Base-by-base conservation (phyloP, 352 stramenopile genomes). In the Pythium plurisporium region DNA sequence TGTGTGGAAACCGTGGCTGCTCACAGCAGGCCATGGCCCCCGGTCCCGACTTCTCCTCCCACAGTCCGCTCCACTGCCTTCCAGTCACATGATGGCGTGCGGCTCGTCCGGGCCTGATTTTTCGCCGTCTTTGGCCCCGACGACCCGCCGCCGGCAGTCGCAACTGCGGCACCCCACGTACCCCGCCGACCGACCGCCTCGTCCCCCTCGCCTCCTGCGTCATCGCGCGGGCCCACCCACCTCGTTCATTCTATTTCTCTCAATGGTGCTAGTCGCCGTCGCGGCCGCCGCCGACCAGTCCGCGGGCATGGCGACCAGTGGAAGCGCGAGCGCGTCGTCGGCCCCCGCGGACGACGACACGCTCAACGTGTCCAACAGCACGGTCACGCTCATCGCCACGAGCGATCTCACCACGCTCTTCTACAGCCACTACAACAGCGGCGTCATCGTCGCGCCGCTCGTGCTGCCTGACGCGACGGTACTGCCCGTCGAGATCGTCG, bases 351-450 rank as follows among this genome's bases (percentile, higher is more conserved):
- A 22, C 10, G 2, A n/a, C 14, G 38, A 42, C 31, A 37, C 31
- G 40, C 33, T 62, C 5, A 51, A 56, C 30, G 25, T 29, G 11
- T 38, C 54, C 22, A 64, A 61, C 43, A 43, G 58, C 45, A 69
- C 46, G 3, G 50, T 38, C 25, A 42, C 49, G 27, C 50, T 69
- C 27, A 26, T 64, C 14, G 34, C 55, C 9, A 43, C 42, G 29
- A 61, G 44, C 34, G 62, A 69, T 33, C 41, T 69, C 44, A 47
- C 62, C 4, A 25, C 47, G 14, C 17, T 69, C 4, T 65, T 61
- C 42, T 69, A 62, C 50, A 58, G 50, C 42, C 45, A 62, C 42
- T 69, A 55, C 23, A 69, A 62, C 55, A 61, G 23, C 50, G 55
- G 55, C 23, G 55, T 58, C 15, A 69, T 69, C 50, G 50, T 69